Percentiles rank a stretch among this genome's conserved stretches.
phyloP scores from a whole-genome alignment of 2,329 filamentous ascomycete genomes.

The Fusarium nematophilum region DNA sequence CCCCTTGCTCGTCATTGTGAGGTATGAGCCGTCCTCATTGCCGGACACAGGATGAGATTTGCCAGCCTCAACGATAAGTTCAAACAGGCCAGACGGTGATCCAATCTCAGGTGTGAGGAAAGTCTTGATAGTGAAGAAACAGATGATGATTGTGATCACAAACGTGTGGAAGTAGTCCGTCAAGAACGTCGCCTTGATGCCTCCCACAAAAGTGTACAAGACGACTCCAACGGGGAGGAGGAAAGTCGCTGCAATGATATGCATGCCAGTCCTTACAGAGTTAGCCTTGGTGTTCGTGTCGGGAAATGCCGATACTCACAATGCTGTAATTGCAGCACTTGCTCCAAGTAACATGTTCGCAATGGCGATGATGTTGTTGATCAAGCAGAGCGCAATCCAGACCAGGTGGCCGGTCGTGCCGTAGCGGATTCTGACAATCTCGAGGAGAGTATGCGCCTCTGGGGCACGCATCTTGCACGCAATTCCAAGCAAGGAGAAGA shows the following conservation, averaged over 20 bases:
- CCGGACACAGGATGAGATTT: slow-evolving; percentile 59
- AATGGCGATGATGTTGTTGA: slow-evolving; percentile 65
- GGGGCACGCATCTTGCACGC: slow-evolving; percentile 64
- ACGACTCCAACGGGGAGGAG: slow-evolving; percentile 54
- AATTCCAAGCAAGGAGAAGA: slow-evolving; percentile 64
- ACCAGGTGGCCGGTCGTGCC: slow-evolving; percentile 60
- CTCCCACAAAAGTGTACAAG: slow-evolving; percentile 53
- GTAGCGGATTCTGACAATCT: slow-evolving; percentile 64
- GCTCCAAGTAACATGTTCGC: slow-evolving; percentile 63
- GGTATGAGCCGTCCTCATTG: slow-evolving; percentile 64
- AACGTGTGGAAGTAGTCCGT: slow-evolving; percentile 67
- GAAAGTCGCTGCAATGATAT: slow-evolving; percentile 62
- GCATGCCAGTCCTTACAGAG: slow-evolving; percentile 57
- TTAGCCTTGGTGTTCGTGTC: too few relatives aligned
- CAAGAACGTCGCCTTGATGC: slow-evolving; percentile 56
- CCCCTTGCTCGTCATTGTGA: slow-evolving; percentile 66
- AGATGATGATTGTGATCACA: slow-evolving; percentile 63
- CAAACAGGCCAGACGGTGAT: slow-evolving; percentile 60
- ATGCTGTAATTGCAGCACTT: slow-evolving; percentile 48
- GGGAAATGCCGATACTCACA: slow-evolving; percentile 40
- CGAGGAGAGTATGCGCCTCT: slow-evolving; percentile 64
- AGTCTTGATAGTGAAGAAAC: slow-evolving; percentile 59
- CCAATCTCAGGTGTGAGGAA: slow-evolving; percentile 60
- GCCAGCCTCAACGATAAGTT: slow-evolving; percentile 59
- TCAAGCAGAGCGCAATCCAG: slow-evolving; percentile 62